Conservation (phyloP, 176 grass and related monocot genomes). For the Metroxylon sagu region DNA sequence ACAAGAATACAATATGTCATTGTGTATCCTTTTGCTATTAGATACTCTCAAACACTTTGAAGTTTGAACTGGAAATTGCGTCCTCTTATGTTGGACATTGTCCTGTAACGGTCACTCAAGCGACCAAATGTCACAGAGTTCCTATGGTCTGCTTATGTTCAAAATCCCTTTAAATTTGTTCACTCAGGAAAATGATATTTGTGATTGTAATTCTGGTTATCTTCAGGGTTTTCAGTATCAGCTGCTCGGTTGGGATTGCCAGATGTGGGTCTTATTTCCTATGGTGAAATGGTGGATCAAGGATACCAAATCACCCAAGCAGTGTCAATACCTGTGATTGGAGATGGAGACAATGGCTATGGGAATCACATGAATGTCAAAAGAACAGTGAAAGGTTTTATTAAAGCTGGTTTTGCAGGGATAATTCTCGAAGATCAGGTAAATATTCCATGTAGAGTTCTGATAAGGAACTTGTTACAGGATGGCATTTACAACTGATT, state of each 20-base stretch:
- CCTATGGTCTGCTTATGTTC: no score
- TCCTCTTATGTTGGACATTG: no score
- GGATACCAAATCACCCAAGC: constrained; percentile 71
- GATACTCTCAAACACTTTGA: no score
- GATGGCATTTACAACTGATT: background rate
- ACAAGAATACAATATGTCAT: no score
- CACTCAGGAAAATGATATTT: background rate
- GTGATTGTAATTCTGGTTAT: background rate
- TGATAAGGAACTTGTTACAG: background rate
- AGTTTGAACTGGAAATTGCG: no score
- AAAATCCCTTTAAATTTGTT: background rate
- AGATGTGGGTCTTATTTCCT: constrained; percentile 94
- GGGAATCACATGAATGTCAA: constrained; percentile 94
- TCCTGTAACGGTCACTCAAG: no score
- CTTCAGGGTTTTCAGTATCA: constrained; percentile 84
- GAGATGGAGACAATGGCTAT: constrained; percentile 94
- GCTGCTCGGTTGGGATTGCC: constrained; percentile 76
- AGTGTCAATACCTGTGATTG: constrained; percentile 74
- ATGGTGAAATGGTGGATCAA: constrained; percentile 93
- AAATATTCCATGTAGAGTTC: background rate
- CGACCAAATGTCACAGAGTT: no score
- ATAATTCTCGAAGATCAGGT: constrained; percentile 99
- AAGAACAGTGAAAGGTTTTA: constrained; percentile 90
- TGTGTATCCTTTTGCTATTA: no score
- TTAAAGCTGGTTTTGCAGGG: constrained; percentile 91